A percentile compares a stretch with the other conserved stretches of the same genome.
Conservation (phyloP, 257 asterid genomes). For the Orobanche coerulescens region DNA sequence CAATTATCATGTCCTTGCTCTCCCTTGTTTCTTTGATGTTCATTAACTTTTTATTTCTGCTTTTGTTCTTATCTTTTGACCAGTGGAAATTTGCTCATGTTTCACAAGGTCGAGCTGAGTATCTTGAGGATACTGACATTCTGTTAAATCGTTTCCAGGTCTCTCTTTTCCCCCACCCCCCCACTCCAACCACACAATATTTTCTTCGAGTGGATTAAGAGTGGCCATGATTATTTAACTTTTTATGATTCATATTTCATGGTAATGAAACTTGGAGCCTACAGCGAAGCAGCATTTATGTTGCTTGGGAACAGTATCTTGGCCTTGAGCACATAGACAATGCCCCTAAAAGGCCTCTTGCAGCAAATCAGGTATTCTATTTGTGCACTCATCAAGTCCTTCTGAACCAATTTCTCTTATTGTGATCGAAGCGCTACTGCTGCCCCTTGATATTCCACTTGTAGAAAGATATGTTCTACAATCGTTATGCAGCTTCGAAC, state of each 20-base stretch:
- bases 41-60: not conserved
- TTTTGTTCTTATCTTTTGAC: conserved; percentile 15
- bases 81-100: conserved; percentile 64
- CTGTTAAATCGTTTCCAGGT: conserved; percentile 53
- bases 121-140: conserved; percentile 46
- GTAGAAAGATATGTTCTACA: not conserved
- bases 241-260: conserved; percentile 8
- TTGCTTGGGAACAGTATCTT: conserved; percentile 54
- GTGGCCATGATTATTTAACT: not conserved
- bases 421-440: conserved; percentile 1
- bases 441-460: not conserved
- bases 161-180: conserved; percentile 18
- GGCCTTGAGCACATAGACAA: conserved; percentile 50
- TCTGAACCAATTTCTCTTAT: not conserved
- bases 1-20: conserved; percentile 7
- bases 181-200: not conserved
- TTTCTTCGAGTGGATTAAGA: not conserved
- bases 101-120: conserved; percentile 41
- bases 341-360: conserved; percentile 38
- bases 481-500: not conserved
- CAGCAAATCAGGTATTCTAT: conserved; percentile 38
- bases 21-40: conserved; percentile 11
- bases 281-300: conserved; percentile 34
- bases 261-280: conserved; percentile 9
- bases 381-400: conserved; percentile 7